Percentiles rank a stretch among this genome's conserved stretches.
Conservation (phyloP, 2,329 filamentous ascomycete genomes). For the Xylaria digitata region DNA sequence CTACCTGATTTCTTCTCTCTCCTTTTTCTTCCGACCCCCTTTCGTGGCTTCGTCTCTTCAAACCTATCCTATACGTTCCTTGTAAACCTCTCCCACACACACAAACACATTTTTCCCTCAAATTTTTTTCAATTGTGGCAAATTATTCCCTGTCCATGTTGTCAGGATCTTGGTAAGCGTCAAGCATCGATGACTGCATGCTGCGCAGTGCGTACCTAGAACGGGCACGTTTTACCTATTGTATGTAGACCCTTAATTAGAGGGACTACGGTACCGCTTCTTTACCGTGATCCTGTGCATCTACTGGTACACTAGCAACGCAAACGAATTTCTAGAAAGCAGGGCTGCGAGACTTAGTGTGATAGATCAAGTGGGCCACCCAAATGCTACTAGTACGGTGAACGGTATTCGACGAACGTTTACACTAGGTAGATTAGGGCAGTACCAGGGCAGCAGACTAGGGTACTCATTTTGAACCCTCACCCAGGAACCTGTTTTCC, state of each 20-base stretch:
- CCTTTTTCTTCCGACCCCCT: slow-evolving; percentile 4
- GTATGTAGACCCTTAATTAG: slow-evolving; percentile 11
- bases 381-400: background rate
- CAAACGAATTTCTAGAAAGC: slow-evolving; percentile 32
- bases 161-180: slow-evolving; percentile 19
- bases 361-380: slow-evolving; percentile 20
- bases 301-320: slow-evolving; percentile 8
- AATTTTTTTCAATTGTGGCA: background rate
- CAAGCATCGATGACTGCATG: slow-evolving; percentile 5
- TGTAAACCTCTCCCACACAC: too few relatives aligned
- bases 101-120: background rate
- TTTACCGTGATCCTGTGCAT: slow-evolving; percentile 10
- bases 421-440: background rate
- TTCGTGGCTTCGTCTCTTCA: slow-evolving; percentile 4
- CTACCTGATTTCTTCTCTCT: background rate
- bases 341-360: slow-evolving; percentile 8
- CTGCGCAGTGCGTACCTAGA: slow-evolving; percentile 27
- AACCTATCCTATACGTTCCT: background rate
- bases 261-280: slow-evolving; percentile 9
- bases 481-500: too few relatives aligned
- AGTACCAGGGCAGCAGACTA: background rate
- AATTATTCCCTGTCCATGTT: background rate
- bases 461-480: too few relatives aligned
- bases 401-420: background rate
- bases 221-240: slow-evolving; percentile 22